A percentile compares a stretch with the other conserved stretches of the same genome.
Evolutionary conservation across 139 green algal genomes (phyloP).

Genomic region (Volvox africanus): DNA sequence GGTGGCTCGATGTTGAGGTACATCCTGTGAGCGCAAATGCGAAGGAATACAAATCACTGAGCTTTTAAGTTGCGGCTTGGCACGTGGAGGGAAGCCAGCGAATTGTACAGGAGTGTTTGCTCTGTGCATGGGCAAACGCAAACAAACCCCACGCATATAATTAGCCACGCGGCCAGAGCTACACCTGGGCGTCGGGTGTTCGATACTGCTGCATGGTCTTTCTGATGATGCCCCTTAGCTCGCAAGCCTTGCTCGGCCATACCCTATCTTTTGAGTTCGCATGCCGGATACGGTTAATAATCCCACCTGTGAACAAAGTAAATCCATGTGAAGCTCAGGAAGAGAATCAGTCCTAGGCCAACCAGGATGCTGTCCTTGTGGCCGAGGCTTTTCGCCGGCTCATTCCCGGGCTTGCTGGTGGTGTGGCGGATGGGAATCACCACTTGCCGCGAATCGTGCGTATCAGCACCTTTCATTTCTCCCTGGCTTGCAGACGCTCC

Average conservation of each 20-base stretch:
- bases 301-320: slow-evolving; percentile 37
- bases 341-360: slow-evolving; percentile 19
- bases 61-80: too few relatives aligned
- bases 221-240: too few relatives aligned
- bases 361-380: slow-evolving; percentile 39
- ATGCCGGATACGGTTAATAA: background rate
- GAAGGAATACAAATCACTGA: too few relatives aligned
- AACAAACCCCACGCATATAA: too few relatives aligned
- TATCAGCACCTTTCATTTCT: background rate
- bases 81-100: too few relatives aligned
- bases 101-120: too few relatives aligned
- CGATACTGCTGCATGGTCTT: too few relatives aligned
- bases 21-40: slow-evolving; percentile 2
- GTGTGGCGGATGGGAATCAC: slow-evolving; percentile 17
- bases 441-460: background rate
- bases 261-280: too few relatives aligned
- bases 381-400: background rate
- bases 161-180: too few relatives aligned
- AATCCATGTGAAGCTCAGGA: slow-evolving; percentile 11
- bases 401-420: background rate
- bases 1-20: slow-evolving; percentile 34
- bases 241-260: too few relatives aligned
- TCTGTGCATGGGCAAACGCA: too few relatives aligned
- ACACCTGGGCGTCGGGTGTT: too few relatives aligned
- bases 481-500: background rate